These are phyloP conservation scores for Fraxinus excelsior DNA, from an alignment of 257 asterid species.

Conservation along the genomic window DNA sequence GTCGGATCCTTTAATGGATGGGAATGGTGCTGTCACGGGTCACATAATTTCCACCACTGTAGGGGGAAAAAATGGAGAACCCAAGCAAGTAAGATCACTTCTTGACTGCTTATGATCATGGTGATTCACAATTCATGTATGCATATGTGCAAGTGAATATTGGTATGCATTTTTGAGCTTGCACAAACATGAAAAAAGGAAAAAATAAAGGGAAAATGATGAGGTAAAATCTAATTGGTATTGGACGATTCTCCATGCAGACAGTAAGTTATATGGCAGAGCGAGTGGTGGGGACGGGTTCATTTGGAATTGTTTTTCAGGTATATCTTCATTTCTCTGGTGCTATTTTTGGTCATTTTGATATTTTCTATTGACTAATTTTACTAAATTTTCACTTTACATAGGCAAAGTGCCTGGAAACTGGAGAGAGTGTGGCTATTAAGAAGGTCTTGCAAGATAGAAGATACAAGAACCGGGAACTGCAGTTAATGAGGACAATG, in stretches of 20 bases:
- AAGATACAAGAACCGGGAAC: conserved; percentile 90
- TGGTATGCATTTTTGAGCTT: background rate
- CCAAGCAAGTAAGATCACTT: conserved; percentile 65
- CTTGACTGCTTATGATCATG: background rate
- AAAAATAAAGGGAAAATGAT: background rate
- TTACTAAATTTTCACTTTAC: conserved; percentile 16
- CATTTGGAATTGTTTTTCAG: conserved; percentile 53
- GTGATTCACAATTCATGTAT: background rate
- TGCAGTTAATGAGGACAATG: conserved; percentile 94
- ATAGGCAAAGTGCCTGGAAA: conserved; percentile 95
- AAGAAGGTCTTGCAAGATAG: conserved; percentile 96
- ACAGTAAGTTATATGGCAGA: conserved; percentile 66
- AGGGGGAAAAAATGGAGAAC: conserved; percentile 96
- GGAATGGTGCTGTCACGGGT: conserved; percentile 75
- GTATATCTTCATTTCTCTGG: conserved; percentile 13
- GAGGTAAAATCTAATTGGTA: background rate
- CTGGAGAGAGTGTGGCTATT: conserved; percentile 93
- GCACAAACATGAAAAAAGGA: background rate
- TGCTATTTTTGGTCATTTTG: conserved; percentile 27
- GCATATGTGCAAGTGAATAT: background rate
- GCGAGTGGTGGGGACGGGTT: conserved; percentile 62
- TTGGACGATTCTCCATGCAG: conserved; percentile 30
- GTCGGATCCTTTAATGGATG: conserved; percentile 74
- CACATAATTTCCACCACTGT: conserved; percentile 89
- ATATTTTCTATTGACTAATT: conserved; percentile 4